These are phyloP conservation scores for Conidiobolus incongruus DNA, from an alignment of 371 early-diverging fungal genomes.

Conservation along the genomic window DNA sequence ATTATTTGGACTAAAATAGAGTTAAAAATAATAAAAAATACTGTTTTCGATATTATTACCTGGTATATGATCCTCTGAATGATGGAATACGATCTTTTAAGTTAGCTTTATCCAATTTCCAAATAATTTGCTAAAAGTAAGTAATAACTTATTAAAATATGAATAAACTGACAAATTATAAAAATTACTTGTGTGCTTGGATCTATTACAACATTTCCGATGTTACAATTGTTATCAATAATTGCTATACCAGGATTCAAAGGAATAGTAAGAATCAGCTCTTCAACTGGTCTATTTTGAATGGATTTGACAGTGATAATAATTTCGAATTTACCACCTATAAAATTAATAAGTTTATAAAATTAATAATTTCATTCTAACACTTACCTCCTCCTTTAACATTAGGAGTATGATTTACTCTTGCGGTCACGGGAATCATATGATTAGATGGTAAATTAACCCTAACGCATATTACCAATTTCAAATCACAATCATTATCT, in stretches of 20 bases:
- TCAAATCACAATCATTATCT: not conserved
- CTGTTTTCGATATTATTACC: not conserved
- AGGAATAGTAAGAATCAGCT: slow-evolving; percentile 27
- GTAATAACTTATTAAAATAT: not conserved
- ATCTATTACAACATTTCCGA: slow-evolving; percentile 50
- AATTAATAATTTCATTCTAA: not conserved
- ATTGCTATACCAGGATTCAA: slow-evolving; percentile 30
- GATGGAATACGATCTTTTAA: slow-evolving; percentile 29
- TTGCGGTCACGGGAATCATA: slow-evolving; percentile 33
- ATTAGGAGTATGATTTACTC: slow-evolving; percentile 28
- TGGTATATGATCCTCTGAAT: slow-evolving; percentile 34
- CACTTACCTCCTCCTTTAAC: slow-evolving; percentile 18
- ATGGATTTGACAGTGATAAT: slow-evolving; percentile 33
- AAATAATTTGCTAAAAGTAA: slow-evolving; percentile 19
- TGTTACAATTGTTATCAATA: slow-evolving; percentile 31
- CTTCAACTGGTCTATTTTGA: slow-evolving; percentile 42
- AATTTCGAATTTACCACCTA: slow-evolving; percentile 35
- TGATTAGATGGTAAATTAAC: slow-evolving; percentile 32
- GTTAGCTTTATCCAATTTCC: slow-evolving; percentile 41
- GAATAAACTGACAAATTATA: not conserved
- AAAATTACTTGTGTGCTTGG: slow-evolving; percentile 33
- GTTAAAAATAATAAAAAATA: not conserved
- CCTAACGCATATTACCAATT: slow-evolving; percentile 8
- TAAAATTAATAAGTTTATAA: not conserved
- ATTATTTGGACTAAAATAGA: not conserved